Percentiles rank a stretch among this genome's conserved stretches.
These are phyloP conservation scores for Cladosporium sp. DNA, from an alignment of 2,329 filamentous ascomycete species.

Conservation along the genomic window DNA sequence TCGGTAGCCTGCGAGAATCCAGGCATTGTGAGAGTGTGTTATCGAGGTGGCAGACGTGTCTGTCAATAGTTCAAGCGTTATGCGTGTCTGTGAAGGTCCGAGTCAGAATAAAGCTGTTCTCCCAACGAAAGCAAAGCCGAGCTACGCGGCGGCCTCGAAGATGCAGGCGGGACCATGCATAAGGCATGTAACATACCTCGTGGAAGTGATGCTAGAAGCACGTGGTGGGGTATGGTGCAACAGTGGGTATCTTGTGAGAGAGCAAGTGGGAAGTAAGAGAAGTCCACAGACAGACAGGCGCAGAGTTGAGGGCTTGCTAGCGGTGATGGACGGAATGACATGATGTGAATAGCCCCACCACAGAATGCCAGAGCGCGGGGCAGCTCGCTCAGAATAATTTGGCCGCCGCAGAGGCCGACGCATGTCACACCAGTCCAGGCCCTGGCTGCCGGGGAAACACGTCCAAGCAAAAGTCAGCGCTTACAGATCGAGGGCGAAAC, in stretches of 20 bases:
- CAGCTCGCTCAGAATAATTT: background rate
- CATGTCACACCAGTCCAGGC: background rate
- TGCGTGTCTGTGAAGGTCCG: conserved; percentile 23
- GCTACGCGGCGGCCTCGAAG: background rate
- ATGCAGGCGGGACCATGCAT: background rate
- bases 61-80: conserved; percentile 1
- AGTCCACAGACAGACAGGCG: background rate
- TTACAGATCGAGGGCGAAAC: background rate
- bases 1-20: conserved; percentile 79
- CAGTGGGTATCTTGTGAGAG: background rate
- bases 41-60: conserved; percentile 13
- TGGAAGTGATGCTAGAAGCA: background rate
- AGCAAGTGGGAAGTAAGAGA: background rate
- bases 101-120: conserved; percentile 17
- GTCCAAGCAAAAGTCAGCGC: background rate
- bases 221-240: background rate
- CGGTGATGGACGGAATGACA: background rate
- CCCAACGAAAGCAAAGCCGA: background rate
- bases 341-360: background rate
- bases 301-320: background rate
- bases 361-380: background rate
- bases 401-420: background rate
- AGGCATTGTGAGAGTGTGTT: conserved; percentile 38
- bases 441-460: background rate
- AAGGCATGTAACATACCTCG: too few species aligned